Evolutionary conservation across 2,329 filamentous ascomycete genomes (phyloP), one percentile per base, ranked within the genome.

Genomic region (Hymenoscyphus fraxineus): DNA sequence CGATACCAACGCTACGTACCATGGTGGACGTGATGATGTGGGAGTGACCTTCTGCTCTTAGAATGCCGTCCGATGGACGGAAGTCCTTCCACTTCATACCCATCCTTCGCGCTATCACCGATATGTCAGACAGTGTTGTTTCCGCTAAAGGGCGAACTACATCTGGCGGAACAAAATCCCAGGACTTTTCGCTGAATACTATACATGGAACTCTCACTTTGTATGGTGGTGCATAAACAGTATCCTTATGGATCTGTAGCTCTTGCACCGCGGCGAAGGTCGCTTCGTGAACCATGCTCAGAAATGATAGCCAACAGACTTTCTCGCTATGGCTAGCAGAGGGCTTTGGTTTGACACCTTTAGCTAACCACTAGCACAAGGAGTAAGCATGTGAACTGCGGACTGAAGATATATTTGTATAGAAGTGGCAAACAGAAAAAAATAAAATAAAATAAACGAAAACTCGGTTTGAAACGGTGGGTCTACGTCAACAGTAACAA

Each of bases 61-160:
- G 47, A 19, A 67, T 70, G 10, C 74, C 74, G 61, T 70, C 66
- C n/a, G 59, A 64, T 12, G 70, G 70, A 51, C 69, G 65, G 58
- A 75, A 73, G 1, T 68, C 68, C 58, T 69, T 70, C 74, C 74
- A 76, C 55, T 68, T 64, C 74, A 75, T 75, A 10, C 74, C 74
- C 63, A 75, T 66, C 6, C 73, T 67, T 39, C 71, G 62, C 10
- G 73, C 73, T n/a, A 75, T 62, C 16, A 74, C 63, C 16, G 70
- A 69, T 51, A 75, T 69, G 60, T 73, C 72, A 10, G 67, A 68
- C 2, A 75, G 57, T 1, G 69, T 73, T 12, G 67, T 70, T 31
- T 65, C 66, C 6, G 72, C 72, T 19, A 73, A 64, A 15, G 74
- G 74, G 19, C 70, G 67, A 1, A 73, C 66, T 9, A 76, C 67